Percentiles rank a stretch among this genome's conserved stretches.
Evolutionary conservation across 257 asterid species (phyloP).

Genomic region (Echium plantagineum): DNA sequence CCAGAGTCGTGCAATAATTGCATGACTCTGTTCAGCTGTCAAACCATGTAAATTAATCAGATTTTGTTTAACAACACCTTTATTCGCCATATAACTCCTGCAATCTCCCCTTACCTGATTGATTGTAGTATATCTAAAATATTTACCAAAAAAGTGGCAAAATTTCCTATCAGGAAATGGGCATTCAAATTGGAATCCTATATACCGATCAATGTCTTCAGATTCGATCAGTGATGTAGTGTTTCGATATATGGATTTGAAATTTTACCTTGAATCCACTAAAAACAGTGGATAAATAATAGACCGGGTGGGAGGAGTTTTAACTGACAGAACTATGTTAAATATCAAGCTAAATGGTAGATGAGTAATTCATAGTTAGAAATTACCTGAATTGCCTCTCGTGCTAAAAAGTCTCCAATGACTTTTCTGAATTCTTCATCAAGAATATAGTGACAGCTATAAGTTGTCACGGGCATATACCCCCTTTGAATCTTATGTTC

Average conservation of each 20-base stretch:
- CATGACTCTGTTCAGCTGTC: conserved; percentile 69
- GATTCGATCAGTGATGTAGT: too few species aligned
- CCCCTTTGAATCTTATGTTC: conserved; percentile 98
- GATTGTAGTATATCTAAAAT: too few species aligned
- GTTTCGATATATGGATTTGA: too few species aligned
- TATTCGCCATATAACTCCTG: too few species aligned
- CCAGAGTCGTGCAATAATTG: conserved; percentile 61
- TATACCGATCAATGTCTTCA: too few species aligned
- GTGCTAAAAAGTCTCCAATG: conserved; percentile 61
- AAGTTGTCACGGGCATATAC: conserved; percentile 73
- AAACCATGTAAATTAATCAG: conserved; percentile 5
- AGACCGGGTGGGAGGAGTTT: not conserved
- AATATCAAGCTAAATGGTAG: too few species aligned
- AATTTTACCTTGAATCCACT: too few species aligned
- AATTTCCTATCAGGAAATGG: too few species aligned
- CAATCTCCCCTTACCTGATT: too few species aligned
- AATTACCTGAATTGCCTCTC: conserved; percentile 78
- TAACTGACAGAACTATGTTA: not conserved
- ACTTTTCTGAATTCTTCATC: conserved; percentile 64
- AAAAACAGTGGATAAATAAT: not conserved
- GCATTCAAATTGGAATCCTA: too few species aligned
- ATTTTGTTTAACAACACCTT: not conserved
- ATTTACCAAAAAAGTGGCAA: too few species aligned
- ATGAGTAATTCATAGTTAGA: not conserved
- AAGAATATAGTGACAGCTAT: conserved; percentile 72